phyloP scores from a whole-genome alignment of 1,284 basidiomycete genomes.

The Golubevia sp. region DNA sequence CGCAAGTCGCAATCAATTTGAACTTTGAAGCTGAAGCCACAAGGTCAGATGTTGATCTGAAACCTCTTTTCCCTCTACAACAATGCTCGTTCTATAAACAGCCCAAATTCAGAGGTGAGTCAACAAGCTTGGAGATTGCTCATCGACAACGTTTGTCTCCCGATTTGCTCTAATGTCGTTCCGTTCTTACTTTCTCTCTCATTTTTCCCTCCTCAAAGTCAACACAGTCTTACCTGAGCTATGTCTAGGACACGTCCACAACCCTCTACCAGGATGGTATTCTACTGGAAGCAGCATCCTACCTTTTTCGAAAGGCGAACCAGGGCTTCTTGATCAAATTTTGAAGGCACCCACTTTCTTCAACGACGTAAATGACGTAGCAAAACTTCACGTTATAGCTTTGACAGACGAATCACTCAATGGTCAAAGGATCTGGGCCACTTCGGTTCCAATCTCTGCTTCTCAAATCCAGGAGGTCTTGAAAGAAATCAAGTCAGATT shows the following conservation, averaged over 20 bases:
- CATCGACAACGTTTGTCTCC: no score
- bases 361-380: conserved; percentile 4
- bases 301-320: background rate
- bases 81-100: no score
- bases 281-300: background rate
- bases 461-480: conserved; percentile 3
- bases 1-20: no score
- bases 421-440: conserved; percentile 2
- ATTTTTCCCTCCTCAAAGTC: conserved; percentile 2
- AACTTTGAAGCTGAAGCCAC: no score
- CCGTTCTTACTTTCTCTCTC: no score
- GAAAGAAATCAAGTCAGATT: conserved; percentile 7
- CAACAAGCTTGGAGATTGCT: conserved; percentile 7
- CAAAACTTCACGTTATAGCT: conserved; percentile 7
- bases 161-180: no score
- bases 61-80: no score
- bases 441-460: background rate
- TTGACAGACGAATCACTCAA: background rate
- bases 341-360: background rate
- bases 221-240: conserved; percentile 7
- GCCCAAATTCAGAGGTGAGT: no score
- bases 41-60: no score
- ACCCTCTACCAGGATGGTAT: background rate
- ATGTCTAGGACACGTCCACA: background rate
- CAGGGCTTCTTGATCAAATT: background rate